phyloP scores from a whole-genome alignment of 768 basidiomycete genomes.

The Rhodosporidiobolus sp. region DNA sequence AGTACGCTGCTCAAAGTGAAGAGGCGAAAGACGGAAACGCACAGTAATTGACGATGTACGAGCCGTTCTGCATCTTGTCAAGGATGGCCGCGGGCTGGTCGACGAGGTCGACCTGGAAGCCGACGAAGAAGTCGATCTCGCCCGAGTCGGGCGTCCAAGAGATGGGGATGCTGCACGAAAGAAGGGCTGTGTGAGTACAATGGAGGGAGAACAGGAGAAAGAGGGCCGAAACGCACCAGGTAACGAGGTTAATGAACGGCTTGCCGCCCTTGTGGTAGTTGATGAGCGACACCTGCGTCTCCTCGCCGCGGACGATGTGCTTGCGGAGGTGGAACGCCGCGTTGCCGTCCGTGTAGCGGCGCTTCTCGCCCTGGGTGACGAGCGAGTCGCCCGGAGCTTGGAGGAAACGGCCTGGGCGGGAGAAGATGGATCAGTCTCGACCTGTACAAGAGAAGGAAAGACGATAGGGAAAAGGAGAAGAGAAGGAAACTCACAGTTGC shows the following conservation, averaged over 20 bases:
- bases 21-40: background rate
- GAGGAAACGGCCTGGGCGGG: conserved; percentile 66
- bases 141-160: conserved; percentile 63
- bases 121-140: conserved; percentile 80
- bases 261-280: conserved; percentile 83
- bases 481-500: conserved; percentile 62
- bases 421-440: too few species aligned
- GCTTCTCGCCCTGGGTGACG: conserved; percentile 53
- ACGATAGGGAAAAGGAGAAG: background rate
- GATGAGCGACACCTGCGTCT: conserved; percentile 79
- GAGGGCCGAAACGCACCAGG: conserved; percentile 47
- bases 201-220: background rate
- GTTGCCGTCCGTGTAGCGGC: conserved; percentile 63
- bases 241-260: conserved; percentile 87
- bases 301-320: conserved; percentile 67
- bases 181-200: conserved; percentile 24
- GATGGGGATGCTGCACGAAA: conserved; percentile 65
- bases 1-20: too few species aligned
- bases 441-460: background rate
- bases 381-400: conserved; percentile 69
- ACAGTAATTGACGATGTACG: conserved; percentile 65
- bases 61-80: conserved; percentile 64
- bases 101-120: conserved; percentile 91
- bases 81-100: conserved; percentile 81
- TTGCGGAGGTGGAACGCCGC: conserved; percentile 65